These are phyloP conservation scores for Tetrahymena borealis DNA, from an alignment of 73 alveolate species.

Conservation along the genomic window DNA sequence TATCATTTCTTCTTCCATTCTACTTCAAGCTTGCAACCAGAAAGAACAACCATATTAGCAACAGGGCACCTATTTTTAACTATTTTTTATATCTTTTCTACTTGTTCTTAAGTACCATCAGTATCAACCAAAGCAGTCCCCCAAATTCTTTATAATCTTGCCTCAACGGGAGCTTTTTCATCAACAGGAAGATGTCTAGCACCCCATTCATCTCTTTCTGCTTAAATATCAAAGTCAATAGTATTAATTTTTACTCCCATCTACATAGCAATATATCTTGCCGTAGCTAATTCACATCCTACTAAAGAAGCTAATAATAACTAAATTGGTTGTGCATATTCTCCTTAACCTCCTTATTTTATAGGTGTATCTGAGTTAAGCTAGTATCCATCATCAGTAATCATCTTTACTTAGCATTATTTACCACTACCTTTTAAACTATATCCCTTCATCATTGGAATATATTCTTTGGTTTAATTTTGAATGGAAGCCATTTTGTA, in stretches of 20 bases:
- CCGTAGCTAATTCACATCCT: not conserved
- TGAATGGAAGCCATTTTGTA: not conserved
- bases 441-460: not conserved
- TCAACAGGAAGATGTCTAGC: not conserved
- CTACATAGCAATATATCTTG: not conserved
- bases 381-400: not conserved
- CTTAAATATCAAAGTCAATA: not conserved
- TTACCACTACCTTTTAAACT: not conserved
- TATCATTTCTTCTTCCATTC: not conserved
- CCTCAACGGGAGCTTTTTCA: not conserved
- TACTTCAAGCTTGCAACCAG: not conserved
- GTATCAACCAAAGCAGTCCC: not conserved
- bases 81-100: not conserved
- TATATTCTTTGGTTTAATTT: not conserved
- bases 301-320: not conserved
- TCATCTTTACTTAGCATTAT: not conserved
- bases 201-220: not conserved
- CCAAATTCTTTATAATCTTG: not conserved
- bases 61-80: not conserved
- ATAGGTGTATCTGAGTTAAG: not conserved
- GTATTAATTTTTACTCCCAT: not conserved
- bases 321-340: not conserved
- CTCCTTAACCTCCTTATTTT: not conserved
- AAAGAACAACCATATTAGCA: not conserved
- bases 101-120: not conserved